phyloP scores from a whole-genome alignment of 139 green algal genomes.

The Chlamydomonas sp. region DNA sequence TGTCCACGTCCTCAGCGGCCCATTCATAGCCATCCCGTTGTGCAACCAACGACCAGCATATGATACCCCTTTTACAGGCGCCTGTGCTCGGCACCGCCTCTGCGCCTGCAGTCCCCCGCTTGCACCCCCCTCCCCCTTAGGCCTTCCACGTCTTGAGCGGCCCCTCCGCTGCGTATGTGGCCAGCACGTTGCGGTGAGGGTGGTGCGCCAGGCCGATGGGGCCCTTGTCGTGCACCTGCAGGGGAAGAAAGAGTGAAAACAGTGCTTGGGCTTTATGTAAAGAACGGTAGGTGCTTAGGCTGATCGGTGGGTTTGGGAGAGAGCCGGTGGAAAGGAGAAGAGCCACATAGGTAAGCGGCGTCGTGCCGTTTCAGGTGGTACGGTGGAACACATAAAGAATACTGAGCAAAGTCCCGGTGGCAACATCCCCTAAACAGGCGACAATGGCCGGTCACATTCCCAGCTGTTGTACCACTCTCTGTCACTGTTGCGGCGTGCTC shows the following conservation, averaged over 20 bases:
- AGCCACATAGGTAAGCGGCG: too few relatives aligned
- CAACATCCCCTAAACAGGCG: too few relatives aligned
- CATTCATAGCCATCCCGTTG: too few relatives aligned
- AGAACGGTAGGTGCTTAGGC: too few relatives aligned
- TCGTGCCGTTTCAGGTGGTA: too few relatives aligned
- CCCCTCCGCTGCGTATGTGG: slow-evolving; percentile 85
- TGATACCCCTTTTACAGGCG: not conserved
- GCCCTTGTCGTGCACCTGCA: slow-evolving; percentile 84
- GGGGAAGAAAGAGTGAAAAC: not conserved
- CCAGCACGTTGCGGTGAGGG: slow-evolving; percentile 94
- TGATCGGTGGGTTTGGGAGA: too few relatives aligned
- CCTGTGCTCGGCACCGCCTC: not conserved
- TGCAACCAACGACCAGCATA: not conserved
- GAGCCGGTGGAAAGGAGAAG: too few relatives aligned
- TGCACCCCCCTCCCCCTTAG: not conserved
- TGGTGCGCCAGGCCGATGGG: slow-evolving; percentile 93
- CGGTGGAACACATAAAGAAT: too few relatives aligned
- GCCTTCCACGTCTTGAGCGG: slow-evolving; percentile 87
- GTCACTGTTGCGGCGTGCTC: too few relatives aligned
- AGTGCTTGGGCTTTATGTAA: not conserved
- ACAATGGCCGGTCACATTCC: too few relatives aligned
- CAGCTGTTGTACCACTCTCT: not conserved
- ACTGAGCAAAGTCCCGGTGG: too few relatives aligned
- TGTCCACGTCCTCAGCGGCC: too few relatives aligned
- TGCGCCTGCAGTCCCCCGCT: not conserved